Conservation (phyloP, 2,329 filamentous ascomycete species). For the Talaromyces islandicus region DNA sequence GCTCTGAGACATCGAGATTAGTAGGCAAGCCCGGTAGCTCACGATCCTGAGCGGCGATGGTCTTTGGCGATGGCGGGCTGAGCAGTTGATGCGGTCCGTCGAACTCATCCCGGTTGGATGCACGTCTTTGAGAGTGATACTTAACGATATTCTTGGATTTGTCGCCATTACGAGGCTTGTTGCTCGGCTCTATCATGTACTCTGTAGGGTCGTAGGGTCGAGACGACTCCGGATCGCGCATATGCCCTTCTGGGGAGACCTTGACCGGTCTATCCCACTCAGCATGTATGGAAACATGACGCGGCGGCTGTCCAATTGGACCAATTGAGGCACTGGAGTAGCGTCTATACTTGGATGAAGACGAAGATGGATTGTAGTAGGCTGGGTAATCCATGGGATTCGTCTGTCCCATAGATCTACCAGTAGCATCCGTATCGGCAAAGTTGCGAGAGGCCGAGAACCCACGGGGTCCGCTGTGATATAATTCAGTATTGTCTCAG, state of each 20-base stretch:
- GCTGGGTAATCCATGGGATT: slow-evolving; percentile 26
- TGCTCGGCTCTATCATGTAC: slow-evolving; percentile 28
- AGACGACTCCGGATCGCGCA: slow-evolving; percentile 27
- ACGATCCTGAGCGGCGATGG: slow-evolving; percentile 69
- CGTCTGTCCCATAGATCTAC: slow-evolving; percentile 15
- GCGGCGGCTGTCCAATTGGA: slow-evolving; percentile 24
- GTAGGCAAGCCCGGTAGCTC: slow-evolving; percentile 77
- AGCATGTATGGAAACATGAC: slow-evolving; percentile 23
- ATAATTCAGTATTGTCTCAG: slow-evolving; percentile 12
- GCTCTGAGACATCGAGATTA: slow-evolving; percentile 75
- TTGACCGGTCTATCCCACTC: slow-evolving; percentile 29
- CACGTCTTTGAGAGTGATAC: slow-evolving; percentile 54
- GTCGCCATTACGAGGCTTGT: slow-evolving; percentile 26
- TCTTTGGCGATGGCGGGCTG: slow-evolving; percentile 63
- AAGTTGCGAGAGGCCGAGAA: slow-evolving; percentile 23
- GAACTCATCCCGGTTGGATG: slow-evolving; percentile 82
- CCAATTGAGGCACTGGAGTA: slow-evolving; percentile 25
- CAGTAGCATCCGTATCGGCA: slow-evolving; percentile 18
- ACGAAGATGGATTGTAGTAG: slow-evolving; percentile 23
- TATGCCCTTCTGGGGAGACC: slow-evolving; percentile 24
- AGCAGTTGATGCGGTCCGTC: slow-evolving; percentile 81
- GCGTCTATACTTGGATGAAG: slow-evolving; percentile 21
- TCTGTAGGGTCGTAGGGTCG: slow-evolving; percentile 28
- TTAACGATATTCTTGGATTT: slow-evolving; percentile 22
- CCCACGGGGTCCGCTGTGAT: slow-evolving; percentile 25